A percentile compares a stretch with the other conserved stretches of the same genome.
Conservation (phyloP, 176 grass and related monocot species). For the Pontederia paniculata region DNA sequence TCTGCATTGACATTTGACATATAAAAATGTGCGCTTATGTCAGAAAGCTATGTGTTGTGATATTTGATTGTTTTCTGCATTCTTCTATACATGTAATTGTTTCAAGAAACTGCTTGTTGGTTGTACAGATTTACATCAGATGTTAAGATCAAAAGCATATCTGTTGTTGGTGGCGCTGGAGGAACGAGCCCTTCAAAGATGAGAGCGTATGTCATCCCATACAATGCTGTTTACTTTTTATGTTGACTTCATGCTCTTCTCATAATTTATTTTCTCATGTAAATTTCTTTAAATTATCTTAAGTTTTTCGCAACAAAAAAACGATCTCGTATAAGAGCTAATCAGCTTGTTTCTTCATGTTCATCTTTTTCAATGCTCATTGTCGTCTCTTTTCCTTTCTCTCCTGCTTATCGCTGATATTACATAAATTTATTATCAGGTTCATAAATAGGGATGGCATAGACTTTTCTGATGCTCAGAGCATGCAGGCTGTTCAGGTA, state of each 20-base stretch:
- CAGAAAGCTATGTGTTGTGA: no score
- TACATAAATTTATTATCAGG: slow-evolving; percentile 26
- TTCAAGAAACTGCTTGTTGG: not conserved
- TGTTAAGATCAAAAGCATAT: slow-evolving; percentile 98
- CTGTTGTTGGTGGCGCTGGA: slow-evolving; percentile 82
- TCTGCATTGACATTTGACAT: no score
- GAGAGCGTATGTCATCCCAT: slow-evolving; percentile 61
- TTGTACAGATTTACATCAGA: slow-evolving; percentile 81
- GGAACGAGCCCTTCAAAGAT: slow-evolving; percentile 93
- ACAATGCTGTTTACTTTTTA: slow-evolving; percentile 2
- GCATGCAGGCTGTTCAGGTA: slow-evolving; percentile 97
- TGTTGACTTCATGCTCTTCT: not conserved
- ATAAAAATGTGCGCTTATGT: no score
- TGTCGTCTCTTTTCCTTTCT: no score
- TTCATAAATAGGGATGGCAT: slow-evolving; percentile 98
- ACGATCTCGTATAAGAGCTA: no score
- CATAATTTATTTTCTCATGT: not conserved
- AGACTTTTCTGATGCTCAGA: slow-evolving; percentile 93
- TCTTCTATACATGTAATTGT: not conserved
- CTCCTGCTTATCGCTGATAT: no score
- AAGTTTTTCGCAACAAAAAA: no score
- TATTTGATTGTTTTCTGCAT: not conserved
- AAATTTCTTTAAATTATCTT: no score
- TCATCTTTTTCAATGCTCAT: no score
- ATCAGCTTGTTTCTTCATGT: no score